A percentile compares a stretch with the other conserved stretches of the same genome.
phyloP scores from a whole-genome alignment of 2,329 filamentous ascomycete species.

The Pseudocercospora ulei region DNA sequence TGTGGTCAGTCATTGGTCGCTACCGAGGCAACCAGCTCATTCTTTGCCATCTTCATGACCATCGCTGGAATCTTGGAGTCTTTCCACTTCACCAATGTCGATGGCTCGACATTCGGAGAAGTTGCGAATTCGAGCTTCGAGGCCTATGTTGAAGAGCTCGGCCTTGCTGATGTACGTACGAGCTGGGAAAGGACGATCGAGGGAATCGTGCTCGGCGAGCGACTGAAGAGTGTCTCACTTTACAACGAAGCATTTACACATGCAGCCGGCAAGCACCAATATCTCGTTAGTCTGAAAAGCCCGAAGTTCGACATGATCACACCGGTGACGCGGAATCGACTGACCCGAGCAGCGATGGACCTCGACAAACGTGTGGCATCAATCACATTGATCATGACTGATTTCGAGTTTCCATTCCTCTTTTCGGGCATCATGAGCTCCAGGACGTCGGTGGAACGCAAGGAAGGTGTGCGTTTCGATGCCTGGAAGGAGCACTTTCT shows the following conservation, averaged over 20 bases:
- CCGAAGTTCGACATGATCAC: conserved; percentile 63
- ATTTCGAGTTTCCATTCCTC: conserved; percentile 83
- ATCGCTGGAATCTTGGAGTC: conserved; percentile 49
- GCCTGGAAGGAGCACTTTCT: conserved; percentile 68
- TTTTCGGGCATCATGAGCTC: conserved; percentile 84
- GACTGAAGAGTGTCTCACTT: conserved; percentile 67
- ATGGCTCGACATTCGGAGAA: conserved; percentile 55
- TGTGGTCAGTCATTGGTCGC: conserved; percentile 53
- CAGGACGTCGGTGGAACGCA: conserved; percentile 65
- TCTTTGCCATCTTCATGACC: conserved; percentile 54
- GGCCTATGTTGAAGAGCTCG: conserved; percentile 66
- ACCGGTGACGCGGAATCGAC: conserved; percentile 59
- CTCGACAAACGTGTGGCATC: conserved; percentile 61
- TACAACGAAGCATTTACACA: conserved; percentile 91
- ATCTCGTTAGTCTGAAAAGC: conserved; percentile 59
- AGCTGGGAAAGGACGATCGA: conserved; percentile 86
- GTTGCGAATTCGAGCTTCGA: conserved; percentile 56
- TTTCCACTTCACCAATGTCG: conserved; percentile 53
- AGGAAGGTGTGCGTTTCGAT: conserved; percentile 66
- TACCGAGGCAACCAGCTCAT: conserved; percentile 45
- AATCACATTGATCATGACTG: conserved; percentile 63
- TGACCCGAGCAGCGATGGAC: conserved; percentile 74
- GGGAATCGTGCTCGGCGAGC: conserved; percentile 77
- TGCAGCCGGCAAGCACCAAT: conserved; percentile 71
- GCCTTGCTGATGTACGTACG: conserved; percentile 65